Conservation (phyloP, 164 flowering plant genomes). For the Brasenia schreberi region DNA sequence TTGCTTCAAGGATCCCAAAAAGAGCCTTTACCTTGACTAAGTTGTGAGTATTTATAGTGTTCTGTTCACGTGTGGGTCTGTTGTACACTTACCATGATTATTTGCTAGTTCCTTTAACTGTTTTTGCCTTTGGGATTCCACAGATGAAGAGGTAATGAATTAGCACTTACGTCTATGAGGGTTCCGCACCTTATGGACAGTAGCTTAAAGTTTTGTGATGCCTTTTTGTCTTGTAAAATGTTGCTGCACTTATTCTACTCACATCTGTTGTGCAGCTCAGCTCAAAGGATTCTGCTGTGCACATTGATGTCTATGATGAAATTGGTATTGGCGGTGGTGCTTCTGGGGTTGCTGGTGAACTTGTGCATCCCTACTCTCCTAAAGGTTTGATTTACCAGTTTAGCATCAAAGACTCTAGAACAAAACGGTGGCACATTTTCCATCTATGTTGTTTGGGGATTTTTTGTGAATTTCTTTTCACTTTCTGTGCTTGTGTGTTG, state of each 20-base stretch:
- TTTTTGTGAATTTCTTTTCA: background rate
- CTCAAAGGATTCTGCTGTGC: constrained; percentile 28
- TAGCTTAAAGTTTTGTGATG: background rate
- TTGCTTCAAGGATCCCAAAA: too few species aligned
- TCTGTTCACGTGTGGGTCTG: too few species aligned
- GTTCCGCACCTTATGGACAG: too few species aligned
- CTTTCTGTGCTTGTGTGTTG: constrained; percentile 5
- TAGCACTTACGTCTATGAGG: too few species aligned
- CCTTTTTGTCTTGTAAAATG: background rate
- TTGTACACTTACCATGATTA: too few species aligned
- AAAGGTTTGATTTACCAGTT: constrained; percentile 39
- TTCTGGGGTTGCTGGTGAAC: constrained; percentile 93
- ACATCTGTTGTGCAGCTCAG: constrained; percentile 33
- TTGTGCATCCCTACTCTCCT: constrained; percentile 93
- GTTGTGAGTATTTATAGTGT: too few species aligned
- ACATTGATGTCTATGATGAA: constrained; percentile 77
- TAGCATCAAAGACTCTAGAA: background rate
- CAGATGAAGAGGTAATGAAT: too few species aligned
- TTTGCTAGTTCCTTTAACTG: too few species aligned
- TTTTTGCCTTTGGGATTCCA: too few species aligned
- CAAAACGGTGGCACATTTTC: background rate
- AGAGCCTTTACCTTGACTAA: too few species aligned
- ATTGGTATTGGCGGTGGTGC: constrained; percentile 94
- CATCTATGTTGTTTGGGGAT: background rate
- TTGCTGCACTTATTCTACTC: background rate